These are phyloP conservation scores for Stagonosporopsis tanaceti DNA, from an alignment of 2,329 filamentous ascomycete species.

Conservation along the genomic window DNA sequence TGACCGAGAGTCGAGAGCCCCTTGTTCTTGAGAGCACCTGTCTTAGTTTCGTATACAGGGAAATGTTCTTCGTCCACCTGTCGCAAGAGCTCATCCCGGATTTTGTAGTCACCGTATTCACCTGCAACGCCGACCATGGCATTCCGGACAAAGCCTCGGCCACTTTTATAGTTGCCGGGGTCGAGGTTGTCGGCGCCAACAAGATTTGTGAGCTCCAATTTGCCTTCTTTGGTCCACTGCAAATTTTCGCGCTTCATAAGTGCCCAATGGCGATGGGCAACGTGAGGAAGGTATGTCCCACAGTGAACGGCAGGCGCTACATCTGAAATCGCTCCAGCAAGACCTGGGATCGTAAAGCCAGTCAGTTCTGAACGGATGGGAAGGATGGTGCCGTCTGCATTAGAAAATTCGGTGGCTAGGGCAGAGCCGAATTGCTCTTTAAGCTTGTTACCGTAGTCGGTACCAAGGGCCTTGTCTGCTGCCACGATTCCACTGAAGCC, in stretches of 20 bases:
- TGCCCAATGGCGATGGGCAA: conserved; percentile 26
- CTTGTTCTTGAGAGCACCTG: conserved; percentile 25
- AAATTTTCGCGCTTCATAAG: conserved; percentile 23
- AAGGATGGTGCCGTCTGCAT: conserved; percentile 25
- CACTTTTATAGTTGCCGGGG: conserved; percentile 28
- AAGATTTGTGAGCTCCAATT: conserved; percentile 20
- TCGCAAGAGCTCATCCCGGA: conserved; percentile 20
- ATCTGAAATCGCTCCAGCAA: conserved; percentile 24
- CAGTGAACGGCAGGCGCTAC: conserved; percentile 18
- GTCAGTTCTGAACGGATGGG: conserved; percentile 30
- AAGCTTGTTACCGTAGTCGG: conserved; percentile 7
- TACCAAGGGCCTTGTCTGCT: conserved; percentile 21
- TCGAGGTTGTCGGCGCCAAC: conserved; percentile 29
- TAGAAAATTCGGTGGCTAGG: conserved; percentile 27
- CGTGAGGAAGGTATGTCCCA: conserved; percentile 20
- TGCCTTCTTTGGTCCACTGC: conserved; percentile 11
- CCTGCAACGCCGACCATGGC: conserved; percentile 22
- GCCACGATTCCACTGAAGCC: conserved; percentile 22
- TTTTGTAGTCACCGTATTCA: conserved; percentile 26
- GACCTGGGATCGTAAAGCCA: conserved; percentile 30
- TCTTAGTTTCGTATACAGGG: conserved; percentile 19
- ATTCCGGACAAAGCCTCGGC: conserved; percentile 13
- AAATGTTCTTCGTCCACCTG: conserved; percentile 24
- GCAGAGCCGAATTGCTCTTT: conserved; percentile 20
- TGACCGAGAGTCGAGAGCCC: conserved; percentile 17